Percentiles rank a stretch among this genome's conserved stretches.
Conservation (phyloP, 306 rosid genomes). For the Argentina anserina region DNA sequence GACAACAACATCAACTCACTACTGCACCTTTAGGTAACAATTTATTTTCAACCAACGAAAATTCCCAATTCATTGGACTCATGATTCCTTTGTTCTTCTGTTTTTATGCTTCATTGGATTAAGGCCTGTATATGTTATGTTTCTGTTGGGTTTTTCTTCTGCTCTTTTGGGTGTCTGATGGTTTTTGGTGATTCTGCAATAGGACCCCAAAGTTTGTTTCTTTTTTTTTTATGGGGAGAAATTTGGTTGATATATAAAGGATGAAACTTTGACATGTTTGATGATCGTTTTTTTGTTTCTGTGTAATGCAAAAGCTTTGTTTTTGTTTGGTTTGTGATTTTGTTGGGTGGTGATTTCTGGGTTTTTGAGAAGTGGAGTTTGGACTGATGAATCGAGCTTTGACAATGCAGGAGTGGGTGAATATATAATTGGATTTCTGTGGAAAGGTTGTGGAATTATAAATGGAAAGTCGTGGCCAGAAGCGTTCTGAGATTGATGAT, state of each 20-base stretch:
- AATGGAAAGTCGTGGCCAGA: slow-evolving; percentile 92
- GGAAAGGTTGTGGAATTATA: slow-evolving; percentile 20
- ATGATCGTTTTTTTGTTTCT: slow-evolving; percentile 4
- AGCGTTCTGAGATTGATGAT: slow-evolving; percentile 76
- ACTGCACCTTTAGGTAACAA: slow-evolving; percentile 46
- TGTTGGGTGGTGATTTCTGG: slow-evolving; percentile 1
- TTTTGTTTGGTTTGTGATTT: neutral
- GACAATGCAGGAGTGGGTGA: slow-evolving; percentile 33
- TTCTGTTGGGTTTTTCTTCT: neutral
- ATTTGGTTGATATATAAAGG: neutral
- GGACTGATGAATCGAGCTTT: slow-evolving; percentile 13
- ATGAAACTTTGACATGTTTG: neutral
- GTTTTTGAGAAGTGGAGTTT: neutral
- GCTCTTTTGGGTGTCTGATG: neutral
- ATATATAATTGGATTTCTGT: slow-evolving; percentile 24
- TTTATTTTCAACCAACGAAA: neutral
- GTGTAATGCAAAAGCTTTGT: neutral
- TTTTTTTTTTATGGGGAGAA: neutral
- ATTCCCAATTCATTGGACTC: neutral
- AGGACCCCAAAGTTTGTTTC: neutral
- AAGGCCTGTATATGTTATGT: neutral
- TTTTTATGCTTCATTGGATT: neutral
- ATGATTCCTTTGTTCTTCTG: neutral
- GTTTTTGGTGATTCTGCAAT: neutral
- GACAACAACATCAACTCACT: slow-evolving; percentile 14